Base-by-base conservation (phyloP, 1,139 yeast species). In the Geotrichum aggregatum region DNA sequence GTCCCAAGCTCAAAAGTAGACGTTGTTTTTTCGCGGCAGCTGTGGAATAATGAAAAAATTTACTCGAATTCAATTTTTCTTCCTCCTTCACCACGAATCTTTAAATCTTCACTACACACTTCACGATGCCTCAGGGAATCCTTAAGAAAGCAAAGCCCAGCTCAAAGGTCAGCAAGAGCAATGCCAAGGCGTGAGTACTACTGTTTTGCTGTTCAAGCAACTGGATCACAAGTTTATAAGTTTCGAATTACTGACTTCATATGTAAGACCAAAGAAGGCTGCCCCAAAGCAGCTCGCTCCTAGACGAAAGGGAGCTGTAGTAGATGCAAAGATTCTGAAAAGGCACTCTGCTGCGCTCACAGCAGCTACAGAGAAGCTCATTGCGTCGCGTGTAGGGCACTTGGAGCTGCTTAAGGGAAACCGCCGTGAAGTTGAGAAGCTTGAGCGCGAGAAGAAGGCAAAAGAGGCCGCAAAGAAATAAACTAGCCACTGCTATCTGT, bases 371-470 rank as follows among this genome's bases (percentile, higher is more conserved):
- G 98, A 92, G 70, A 87, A 81, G 70, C 76, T 88, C 58, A 81
- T 91, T 61, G 84, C 97, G 2, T 77, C 94, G 52, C 79, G 92
- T 68, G 97, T 91, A 3, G 98, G 98, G n/a, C 98, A 92, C 70
- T 76, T 92, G 63, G 98, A 92, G 70, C 68, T 92, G 49, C 73
- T 92, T 59, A 88, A 87, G 68, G 98, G 98, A 13, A 83, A 94
- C n/a, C 82, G 97, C 74, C 80, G 95, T 70, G 81, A 86, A 64
- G 60, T 87, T 14, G 95, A 86, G 65, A 84, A 77, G 67, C 68
- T 67, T 24, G 76, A 73, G 56, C 77, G 50, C 3, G 50, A 41
- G 33, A 54, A 50, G 48, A 50, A 46, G 39, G 48, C 40, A n/a
- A 52, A 48, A 22, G 52, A 50, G 19, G 49, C 41, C 35, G 33